These are phyloP conservation scores for Fusarium poae DNA, from an alignment of 2,329 filamentous ascomycete species.

Conservation along the genomic window DNA sequence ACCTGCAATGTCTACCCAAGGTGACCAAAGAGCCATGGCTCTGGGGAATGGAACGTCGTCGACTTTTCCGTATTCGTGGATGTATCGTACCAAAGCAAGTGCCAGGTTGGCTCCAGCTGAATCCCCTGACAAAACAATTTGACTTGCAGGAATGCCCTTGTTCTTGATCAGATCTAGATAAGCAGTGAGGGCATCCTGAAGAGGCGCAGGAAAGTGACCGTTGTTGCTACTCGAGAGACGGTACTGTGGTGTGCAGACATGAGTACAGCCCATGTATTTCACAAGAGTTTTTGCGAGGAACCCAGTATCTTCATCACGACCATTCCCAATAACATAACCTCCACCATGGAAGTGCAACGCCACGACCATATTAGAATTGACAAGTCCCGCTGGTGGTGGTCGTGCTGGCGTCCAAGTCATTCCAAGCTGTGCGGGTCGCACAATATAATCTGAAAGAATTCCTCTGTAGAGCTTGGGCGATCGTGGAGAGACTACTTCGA, in stretches of 20 bases:
- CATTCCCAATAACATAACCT: constrained; percentile 39
- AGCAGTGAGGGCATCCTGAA: constrained; percentile 40
- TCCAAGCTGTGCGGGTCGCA: constrained; percentile 28
- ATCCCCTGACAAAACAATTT: constrained; percentile 38
- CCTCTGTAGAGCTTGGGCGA: constrained; percentile 36
- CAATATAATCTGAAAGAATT: constrained; percentile 10
- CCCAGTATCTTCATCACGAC: constrained; percentile 41
- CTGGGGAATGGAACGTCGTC: constrained; percentile 32
- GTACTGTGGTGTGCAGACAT: constrained; percentile 43
- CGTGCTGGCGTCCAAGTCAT: constrained; percentile 43
- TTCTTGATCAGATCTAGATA: constrained; percentile 30
- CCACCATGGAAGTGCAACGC: constrained; percentile 42
- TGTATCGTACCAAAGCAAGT: constrained; percentile 36
- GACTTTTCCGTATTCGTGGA: constrained; percentile 29
- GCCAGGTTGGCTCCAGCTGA: constrained; percentile 41
- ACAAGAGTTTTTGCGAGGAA: constrained; percentile 30
- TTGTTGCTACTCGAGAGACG: constrained; percentile 37
- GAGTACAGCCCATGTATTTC: constrained; percentile 37
- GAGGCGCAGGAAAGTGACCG: constrained; percentile 36
- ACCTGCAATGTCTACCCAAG: constrained; percentile 38
- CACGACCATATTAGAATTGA: constrained; percentile 22
- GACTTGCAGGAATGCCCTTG: constrained; percentile 28
- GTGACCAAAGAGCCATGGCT: constrained; percentile 40
- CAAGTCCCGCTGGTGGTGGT: constrained; percentile 27
- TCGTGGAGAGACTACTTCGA: constrained; percentile 33